Base-by-base conservation (phyloP, 1,139 yeast genomes). In the Scheffersomyces cryptocercus region DNA sequence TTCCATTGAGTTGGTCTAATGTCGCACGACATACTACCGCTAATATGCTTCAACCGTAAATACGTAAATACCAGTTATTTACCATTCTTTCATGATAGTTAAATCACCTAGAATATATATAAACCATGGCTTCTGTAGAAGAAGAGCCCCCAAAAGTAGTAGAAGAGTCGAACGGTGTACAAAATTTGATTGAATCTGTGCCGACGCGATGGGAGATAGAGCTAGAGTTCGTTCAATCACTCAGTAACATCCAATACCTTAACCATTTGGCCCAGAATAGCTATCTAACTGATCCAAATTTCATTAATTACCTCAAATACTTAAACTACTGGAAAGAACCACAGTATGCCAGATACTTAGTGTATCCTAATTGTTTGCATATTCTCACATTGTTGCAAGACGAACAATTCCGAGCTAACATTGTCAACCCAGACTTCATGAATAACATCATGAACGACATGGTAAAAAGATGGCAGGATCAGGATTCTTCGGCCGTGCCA, bases 171-270 rank as follows among this genome's bases (percentile, higher is more conserved):
- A 31, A 31, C 4, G 35, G 35, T 9, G 35, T 31, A 11, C 15
- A 31, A 14, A 31, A 11, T 7, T 31, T 31, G 35, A 14, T 14
- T 8, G 10, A 15, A 8, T 31, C 35, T 5, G 50, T 84, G 26
- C 93, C 95, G 11, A 79, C 86, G 9, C 64, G 95, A 51, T 87
- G 91, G 88, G 95, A 87, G 55, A 81, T 86, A 29, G 95, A 86
- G 56, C 73, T 86, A 29, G 95, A 86, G 68, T 88, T 87, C 62
- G 88, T 87, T 5, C 96, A 87, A 62, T 82, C 91, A n/a, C 70
- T 87, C 39, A 81, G 91, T 14, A 88, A 87, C 59, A 83, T 88
- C 36, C 90, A 82, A 61, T 87, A 88, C 54, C 69, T 88, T 46
- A 82, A 84, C 55, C 85, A 79, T 54, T 67, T 87, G 36, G 95